phyloP scores from a whole-genome alignment of 2,329 filamentous ascomycete genomes.

The Dactylellina haptotyla region DNA sequence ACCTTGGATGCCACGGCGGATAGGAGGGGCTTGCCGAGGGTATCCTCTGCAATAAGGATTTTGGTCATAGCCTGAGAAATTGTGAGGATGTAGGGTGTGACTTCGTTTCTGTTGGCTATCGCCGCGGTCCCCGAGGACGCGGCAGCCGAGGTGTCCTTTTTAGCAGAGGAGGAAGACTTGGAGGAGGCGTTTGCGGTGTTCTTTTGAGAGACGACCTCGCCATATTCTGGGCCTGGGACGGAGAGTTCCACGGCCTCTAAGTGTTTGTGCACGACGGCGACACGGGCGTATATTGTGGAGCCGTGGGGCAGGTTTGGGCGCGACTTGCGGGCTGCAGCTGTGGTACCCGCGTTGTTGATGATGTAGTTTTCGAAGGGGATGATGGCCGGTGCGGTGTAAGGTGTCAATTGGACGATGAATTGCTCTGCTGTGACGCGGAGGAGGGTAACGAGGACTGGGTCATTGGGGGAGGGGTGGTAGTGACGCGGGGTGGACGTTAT shows the following conservation, averaged over 20 bases:
- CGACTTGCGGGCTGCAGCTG: slow-evolving; percentile 37
- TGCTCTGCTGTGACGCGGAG: slow-evolving; percentile 42
- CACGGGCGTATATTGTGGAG: slow-evolving; percentile 41
- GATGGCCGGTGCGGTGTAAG: slow-evolving; percentile 42
- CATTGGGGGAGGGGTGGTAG: slow-evolving; percentile 39
- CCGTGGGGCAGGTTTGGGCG: slow-evolving; percentile 46
- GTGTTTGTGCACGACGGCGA: slow-evolving; percentile 45
- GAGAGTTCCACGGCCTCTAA: slow-evolving; percentile 41
- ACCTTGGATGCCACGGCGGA: slow-evolving; percentile 23
- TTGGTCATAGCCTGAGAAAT: slow-evolving; percentile 47
- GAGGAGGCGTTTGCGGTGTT: slow-evolving; percentile 8
- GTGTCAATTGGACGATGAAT: slow-evolving; percentile 48
- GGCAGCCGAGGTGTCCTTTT: background rate
- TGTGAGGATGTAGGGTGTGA: slow-evolving; percentile 39
- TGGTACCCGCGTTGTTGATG: slow-evolving; percentile 49
- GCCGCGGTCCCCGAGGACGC: slow-evolving; percentile 11
- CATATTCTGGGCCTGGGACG: slow-evolving; percentile 39
- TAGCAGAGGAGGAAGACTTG: background rate
- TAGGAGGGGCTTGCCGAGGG: slow-evolving; percentile 25
- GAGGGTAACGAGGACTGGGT: slow-evolving; percentile 52
- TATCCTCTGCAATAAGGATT: slow-evolving; percentile 29
- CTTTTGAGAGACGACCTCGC: slow-evolving; percentile 48
- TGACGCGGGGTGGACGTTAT: slow-evolving; percentile 40
- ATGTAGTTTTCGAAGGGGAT: slow-evolving; percentile 48
- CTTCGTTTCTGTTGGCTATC: slow-evolving; percentile 26